Percentiles rank a stretch among this genome's conserved stretches.
phyloP scores from a whole-genome alignment of 805 yeast genomes.

The Jamesozyma hellenica region DNA sequence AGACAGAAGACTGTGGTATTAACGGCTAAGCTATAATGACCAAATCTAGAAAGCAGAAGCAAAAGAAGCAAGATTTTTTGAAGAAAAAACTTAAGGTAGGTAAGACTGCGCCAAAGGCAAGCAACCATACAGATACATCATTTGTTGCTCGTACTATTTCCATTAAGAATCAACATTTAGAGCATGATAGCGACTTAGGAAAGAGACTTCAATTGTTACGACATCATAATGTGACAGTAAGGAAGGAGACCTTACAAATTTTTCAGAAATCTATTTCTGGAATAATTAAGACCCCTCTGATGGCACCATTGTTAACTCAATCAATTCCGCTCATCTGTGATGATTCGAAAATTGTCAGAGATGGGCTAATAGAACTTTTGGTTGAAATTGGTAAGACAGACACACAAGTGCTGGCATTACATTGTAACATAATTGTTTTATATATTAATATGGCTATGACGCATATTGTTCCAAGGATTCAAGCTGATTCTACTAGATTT shows the following conservation, averaged over 20 bases:
- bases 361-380: slow-evolving; percentile 40
- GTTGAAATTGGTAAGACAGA: slow-evolving; percentile 39
- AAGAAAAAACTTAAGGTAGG: slow-evolving; percentile 78
- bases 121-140: slow-evolving; percentile 76
- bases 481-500: slow-evolving; percentile 66
- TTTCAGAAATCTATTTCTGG: slow-evolving; percentile 44
- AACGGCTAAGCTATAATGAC: slow-evolving; percentile 14
- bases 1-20: not conserved
- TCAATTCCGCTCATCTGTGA: slow-evolving; percentile 38
- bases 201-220: slow-evolving; percentile 60
- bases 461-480: slow-evolving; percentile 67
- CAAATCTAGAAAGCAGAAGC: slow-evolving; percentile 31
- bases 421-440: slow-evolving; percentile 51
- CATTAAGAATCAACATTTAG: slow-evolving; percentile 25
- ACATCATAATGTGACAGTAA: slow-evolving; percentile 61
- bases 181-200: slow-evolving; percentile 37
- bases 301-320: slow-evolving; percentile 26
- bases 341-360: slow-evolving; percentile 54
- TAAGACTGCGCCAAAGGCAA: slow-evolving; percentile 59
- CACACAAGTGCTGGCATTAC: slow-evolving; percentile 48
- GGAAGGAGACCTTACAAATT: slow-evolving; percentile 58
- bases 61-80: slow-evolving; percentile 40
- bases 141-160: slow-evolving; percentile 52
- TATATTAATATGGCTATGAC: slow-evolving; percentile 89
- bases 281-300: slow-evolving; percentile 24